Evolutionary conservation across 2,329 filamentous ascomycete species (phyloP).

Genomic region (Cercospora citrullina): DNA sequence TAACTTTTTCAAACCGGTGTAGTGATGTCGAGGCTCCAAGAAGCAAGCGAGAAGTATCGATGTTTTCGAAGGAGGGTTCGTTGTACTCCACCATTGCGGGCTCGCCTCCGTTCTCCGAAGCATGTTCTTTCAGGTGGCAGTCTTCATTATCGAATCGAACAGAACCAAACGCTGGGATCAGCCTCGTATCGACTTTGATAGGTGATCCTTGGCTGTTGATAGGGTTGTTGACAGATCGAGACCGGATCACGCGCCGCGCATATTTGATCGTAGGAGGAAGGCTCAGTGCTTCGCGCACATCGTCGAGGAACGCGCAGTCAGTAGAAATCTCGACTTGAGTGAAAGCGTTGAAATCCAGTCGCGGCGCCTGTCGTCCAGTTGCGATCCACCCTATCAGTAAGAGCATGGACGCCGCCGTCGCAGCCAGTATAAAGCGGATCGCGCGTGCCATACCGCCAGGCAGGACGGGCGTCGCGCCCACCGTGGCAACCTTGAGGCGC

Average conservation of each 20-base stretch:
- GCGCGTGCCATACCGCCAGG: background rate
- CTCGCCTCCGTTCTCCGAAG: background rate
- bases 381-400: background rate
- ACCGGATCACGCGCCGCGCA: background rate
- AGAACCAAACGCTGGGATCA: background rate
- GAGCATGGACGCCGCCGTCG: background rate
- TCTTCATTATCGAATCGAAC: background rate
- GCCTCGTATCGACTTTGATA: background rate
- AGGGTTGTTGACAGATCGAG: background rate
- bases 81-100: background rate
- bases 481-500: background rate
- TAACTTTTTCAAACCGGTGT: background rate
- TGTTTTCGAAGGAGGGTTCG: background rate
- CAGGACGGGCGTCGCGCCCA: background rate
- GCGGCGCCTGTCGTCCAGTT: background rate
- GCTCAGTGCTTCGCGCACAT: background rate
- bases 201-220: background rate
- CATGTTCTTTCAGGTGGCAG: background rate
- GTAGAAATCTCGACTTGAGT: too few relatives aligned
- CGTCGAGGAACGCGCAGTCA: background rate
- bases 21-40: slow-evolving; percentile 2
- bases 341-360: background rate
- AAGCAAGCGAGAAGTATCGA: background rate
- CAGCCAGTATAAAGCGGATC: background rate
- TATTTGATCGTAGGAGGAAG: background rate